Conservation (phyloP, 352 stramenopile species). For the Pythium dissotocum region DNA sequence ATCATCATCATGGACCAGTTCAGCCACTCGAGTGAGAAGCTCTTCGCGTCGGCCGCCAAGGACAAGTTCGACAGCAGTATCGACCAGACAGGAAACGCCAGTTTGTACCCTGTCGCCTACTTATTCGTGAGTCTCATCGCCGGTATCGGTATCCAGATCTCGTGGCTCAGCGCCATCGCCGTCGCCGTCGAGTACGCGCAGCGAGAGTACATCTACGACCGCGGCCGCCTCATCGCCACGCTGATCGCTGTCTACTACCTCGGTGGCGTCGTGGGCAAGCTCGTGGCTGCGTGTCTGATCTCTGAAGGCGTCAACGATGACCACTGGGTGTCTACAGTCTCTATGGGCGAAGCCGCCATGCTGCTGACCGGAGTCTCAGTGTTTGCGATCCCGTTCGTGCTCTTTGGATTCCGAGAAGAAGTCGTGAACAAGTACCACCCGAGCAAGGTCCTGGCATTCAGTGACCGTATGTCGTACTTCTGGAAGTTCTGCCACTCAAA, state of each 20-base stretch:
- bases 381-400: background rate
- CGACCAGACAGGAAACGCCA: background rate
- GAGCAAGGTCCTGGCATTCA: background rate
- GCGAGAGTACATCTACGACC: conserved; percentile 24
- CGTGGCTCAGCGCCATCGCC: conserved; percentile 5
- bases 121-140: conserved; percentile 21
- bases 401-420: background rate
- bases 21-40: conserved; percentile 4
- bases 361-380: conserved; percentile 3
- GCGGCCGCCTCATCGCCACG: conserved; percentile 20
- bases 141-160: conserved; percentile 22
- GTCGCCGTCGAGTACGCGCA: conserved; percentile 31
- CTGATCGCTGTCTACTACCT: conserved; percentile 16
- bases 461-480: background rate
- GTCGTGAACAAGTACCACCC: background rate
- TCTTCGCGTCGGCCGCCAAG: background rate
- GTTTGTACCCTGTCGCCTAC: conserved; percentile 2
- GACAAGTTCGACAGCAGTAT: background rate
- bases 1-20: conserved; percentile 18
- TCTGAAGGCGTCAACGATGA: background rate
- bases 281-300: conserved; percentile 8
- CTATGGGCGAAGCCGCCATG: conserved; percentile 13
- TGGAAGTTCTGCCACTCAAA: conserved; percentile 20
- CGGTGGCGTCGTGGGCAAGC: background rate
- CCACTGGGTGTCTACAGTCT: conserved; percentile 12